phyloP scores from a whole-genome alignment of 2,329 filamentous ascomycete genomes.

The Pyrenophora graminea region DNA sequence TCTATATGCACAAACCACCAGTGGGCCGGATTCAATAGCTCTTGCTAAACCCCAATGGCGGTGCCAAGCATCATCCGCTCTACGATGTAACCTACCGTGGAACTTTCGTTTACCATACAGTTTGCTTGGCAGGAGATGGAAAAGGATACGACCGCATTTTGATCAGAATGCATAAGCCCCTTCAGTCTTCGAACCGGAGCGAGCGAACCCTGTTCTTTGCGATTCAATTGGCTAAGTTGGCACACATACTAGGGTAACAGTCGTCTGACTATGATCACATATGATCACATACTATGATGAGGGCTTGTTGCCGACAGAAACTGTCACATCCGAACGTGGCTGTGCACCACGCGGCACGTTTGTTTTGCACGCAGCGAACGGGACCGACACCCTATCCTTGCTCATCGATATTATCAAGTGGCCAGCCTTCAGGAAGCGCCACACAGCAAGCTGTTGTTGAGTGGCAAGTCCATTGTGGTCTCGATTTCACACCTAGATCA shows the following conservation, averaged over 20 bases:
- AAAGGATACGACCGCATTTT: background rate
- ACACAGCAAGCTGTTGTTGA: background rate
- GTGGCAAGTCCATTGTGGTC: background rate
- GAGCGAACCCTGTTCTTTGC: no score
- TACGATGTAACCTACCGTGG: slow-evolving; percentile 1
- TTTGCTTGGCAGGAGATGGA: slow-evolving; percentile 12
- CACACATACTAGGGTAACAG: no score
- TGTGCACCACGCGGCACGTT: slow-evolving; percentile 5
- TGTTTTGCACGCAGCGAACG: background rate
- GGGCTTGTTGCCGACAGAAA: background rate
- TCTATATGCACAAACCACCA: background rate
- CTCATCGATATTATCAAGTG: background rate
- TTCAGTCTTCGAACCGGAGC: no score
- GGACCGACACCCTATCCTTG: background rate
- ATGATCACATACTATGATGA: no score
- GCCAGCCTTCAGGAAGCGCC: background rate
- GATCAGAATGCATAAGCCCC: no score
- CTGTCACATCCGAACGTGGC: slow-evolving; percentile 2
- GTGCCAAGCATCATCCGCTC: slow-evolving; percentile 4
- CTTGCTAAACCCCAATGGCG: background rate
- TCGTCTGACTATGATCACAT: no score
- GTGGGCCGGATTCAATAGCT: background rate
- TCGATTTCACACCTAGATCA: background rate
- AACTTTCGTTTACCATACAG: slow-evolving; percentile 4
- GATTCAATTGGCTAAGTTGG: no score